These are phyloP conservation scores for Dactylellina haptotyla DNA, from an alignment of 2,329 filamentous ascomycete genomes.

Conservation along the genomic window DNA sequence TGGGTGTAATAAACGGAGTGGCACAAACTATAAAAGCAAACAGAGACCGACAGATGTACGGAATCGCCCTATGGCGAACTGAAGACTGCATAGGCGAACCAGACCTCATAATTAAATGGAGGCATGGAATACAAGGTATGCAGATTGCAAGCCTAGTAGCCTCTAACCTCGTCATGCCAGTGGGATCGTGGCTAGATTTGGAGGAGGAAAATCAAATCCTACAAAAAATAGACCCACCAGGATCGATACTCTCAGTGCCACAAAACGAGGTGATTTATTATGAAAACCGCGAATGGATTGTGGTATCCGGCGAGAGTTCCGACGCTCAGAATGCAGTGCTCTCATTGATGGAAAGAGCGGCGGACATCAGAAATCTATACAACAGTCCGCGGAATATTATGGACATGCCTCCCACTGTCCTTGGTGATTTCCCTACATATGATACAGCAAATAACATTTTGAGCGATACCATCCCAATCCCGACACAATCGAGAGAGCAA, in stretches of 20 bases:
- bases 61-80: slow-evolving; percentile 23
- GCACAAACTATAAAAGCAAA: slow-evolving; percentile 7
- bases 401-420: background rate
- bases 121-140: background rate
- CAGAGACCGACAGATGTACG: slow-evolving; percentile 9
- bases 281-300: slow-evolving; percentile 6
- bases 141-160: slow-evolving; percentile 24
- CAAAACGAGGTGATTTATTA: background rate
- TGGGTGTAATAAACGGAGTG: slow-evolving; percentile 32
- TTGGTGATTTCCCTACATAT: background rate
- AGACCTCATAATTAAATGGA: slow-evolving; percentile 32
- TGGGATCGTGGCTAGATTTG: slow-evolving; percentile 36
- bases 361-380: background rate
- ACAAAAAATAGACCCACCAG: background rate
- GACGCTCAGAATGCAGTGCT: background rate
- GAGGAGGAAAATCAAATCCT: slow-evolving; percentile 10
- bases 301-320: background rate
- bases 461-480: background rate
- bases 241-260: slow-evolving; percentile 12
- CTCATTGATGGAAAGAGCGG: background rate
- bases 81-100: slow-evolving; percentile 8
- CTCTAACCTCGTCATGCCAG: background rate
- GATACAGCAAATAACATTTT: background rate
- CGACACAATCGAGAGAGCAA: background rate
- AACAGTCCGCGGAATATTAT: background rate